A percentile compares a stretch with the other conserved stretches of the same genome.
Conservation (phyloP, 2,329 filamentous ascomycete species). For the Epichloe gansuensis region DNA sequence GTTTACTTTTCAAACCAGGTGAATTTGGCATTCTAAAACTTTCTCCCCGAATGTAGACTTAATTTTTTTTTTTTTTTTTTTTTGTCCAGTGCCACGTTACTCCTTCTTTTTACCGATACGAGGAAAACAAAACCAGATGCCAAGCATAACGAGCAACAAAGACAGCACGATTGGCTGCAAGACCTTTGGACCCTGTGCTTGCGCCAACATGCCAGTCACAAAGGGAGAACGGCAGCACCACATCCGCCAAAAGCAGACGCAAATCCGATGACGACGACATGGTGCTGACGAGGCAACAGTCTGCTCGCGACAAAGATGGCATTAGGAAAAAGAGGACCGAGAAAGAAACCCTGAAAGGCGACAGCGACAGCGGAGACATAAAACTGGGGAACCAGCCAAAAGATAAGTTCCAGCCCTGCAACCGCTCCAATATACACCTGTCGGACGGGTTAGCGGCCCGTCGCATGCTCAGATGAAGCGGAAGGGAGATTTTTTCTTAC, state of each 20-base stretch:
- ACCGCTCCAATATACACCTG: constrained; percentile 51
- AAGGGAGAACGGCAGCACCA: constrained; percentile 51
- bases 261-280: constrained; percentile 63
- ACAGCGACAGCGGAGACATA: constrained; percentile 46
- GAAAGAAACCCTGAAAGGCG: constrained; percentile 58
- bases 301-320: constrained; percentile 58
- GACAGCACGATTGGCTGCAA: constrained; percentile 38
- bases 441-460: constrained; percentile 27
- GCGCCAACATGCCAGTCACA: constrained; percentile 50
- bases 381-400: constrained; percentile 48
- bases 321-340: constrained; percentile 63
- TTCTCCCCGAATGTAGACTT: no score
- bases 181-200: constrained; percentile 33
- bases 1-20: no score
- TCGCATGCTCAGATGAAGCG: background rate
- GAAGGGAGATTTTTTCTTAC: constrained; percentile 1
- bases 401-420: constrained; percentile 50
- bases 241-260: constrained; percentile 59
- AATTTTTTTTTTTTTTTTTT: no score
- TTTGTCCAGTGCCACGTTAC: constrained; percentile 6
- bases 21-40: no score
- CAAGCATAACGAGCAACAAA: constrained; percentile 23
- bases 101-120: constrained; percentile 28
- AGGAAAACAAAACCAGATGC: constrained; percentile 26
- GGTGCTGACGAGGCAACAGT: constrained; percentile 55